phyloP scores from a whole-genome alignment of 148 eudicot genomes.

The Persicaria maculosa region DNA sequence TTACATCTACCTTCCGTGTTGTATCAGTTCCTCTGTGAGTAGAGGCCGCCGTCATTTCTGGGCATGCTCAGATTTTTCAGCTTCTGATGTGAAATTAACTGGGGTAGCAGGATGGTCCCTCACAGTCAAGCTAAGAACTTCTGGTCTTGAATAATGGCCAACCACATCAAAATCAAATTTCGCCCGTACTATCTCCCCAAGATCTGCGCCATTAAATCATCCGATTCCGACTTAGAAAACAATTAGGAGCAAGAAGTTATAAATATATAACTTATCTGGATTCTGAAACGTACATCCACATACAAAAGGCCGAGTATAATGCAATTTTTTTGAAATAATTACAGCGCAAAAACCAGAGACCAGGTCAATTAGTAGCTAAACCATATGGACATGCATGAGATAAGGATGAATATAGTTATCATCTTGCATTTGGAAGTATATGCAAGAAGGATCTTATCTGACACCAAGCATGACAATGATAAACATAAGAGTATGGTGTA shows the following conservation, averaged over 20 bases:
- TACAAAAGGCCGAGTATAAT: neutral
- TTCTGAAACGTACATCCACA: neutral
- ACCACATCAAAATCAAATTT: slow-evolving; percentile 92
- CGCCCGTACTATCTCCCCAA: slow-evolving; percentile 74
- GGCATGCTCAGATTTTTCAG: slow-evolving; percentile 33
- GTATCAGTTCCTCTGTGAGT: neutral
- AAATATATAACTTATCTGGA: neutral
- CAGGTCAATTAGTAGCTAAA: neutral
- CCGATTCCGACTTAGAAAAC: slow-evolving; percentile 11
- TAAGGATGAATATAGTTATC: neutral
- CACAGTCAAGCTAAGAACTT: slow-evolving; percentile 68
- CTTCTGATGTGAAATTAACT: slow-evolving; percentile 61
- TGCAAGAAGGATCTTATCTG: slow-evolving; percentile 1
- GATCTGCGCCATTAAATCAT: slow-evolving; percentile 43
- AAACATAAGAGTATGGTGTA: neutral
- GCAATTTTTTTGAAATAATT: neutral
- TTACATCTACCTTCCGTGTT: neutral
- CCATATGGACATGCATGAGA: neutral
- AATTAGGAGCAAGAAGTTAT: neutral
- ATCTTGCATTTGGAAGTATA: neutral
- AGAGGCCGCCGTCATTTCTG: neutral
- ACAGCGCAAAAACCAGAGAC: neutral
- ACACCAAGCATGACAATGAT: neutral
- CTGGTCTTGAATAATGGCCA: slow-evolving; percentile 88
- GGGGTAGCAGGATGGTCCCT: slow-evolving; percentile 67